A percentile compares a stretch with the other conserved stretches of the same genome.
These are phyloP conservation scores for Daphne laureola DNA, from an alignment of 441 rosid genomes.

Conservation along the genomic window DNA sequence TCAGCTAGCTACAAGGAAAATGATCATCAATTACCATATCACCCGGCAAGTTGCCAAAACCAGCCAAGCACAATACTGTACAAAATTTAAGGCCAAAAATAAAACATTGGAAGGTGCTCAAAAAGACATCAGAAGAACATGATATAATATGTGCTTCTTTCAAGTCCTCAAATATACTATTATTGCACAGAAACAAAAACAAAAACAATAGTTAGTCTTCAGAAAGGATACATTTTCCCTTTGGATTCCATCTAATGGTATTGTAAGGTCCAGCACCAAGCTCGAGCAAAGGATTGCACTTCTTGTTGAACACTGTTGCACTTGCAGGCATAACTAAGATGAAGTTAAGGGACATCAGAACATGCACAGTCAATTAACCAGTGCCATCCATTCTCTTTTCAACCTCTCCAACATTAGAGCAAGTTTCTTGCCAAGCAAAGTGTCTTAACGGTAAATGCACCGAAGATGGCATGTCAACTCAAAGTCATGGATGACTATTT, in stretches of 20 bases:
- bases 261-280: constrained; percentile 90
- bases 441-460: no score
- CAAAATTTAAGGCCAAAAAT: constrained; percentile 31
- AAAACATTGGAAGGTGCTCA: no score
- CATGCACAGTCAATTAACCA: no score
- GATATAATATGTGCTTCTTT: background rate
- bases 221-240: constrained; percentile 71
- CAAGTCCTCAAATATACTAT: constrained; percentile 5
- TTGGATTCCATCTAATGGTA: constrained; percentile 89
- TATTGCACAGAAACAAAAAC: background rate
- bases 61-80: constrained; percentile 83
- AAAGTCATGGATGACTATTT: no score
- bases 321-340: constrained; percentile 81
- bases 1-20: background rate
- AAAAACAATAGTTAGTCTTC: constrained; percentile 4
- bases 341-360: constrained; percentile 37
- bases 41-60: constrained; percentile 98
- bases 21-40: constrained; percentile 60
- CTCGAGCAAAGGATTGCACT: constrained; percentile 77
- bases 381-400: no score
- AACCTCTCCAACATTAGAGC: no score
- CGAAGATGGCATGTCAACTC: no score
- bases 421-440: no score
- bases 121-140: constrained; percentile 3
- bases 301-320: constrained; percentile 80